Conservation (phyloP, 1,139 yeast species). For the Nakaseomyces kungkrabaensis region DNA sequence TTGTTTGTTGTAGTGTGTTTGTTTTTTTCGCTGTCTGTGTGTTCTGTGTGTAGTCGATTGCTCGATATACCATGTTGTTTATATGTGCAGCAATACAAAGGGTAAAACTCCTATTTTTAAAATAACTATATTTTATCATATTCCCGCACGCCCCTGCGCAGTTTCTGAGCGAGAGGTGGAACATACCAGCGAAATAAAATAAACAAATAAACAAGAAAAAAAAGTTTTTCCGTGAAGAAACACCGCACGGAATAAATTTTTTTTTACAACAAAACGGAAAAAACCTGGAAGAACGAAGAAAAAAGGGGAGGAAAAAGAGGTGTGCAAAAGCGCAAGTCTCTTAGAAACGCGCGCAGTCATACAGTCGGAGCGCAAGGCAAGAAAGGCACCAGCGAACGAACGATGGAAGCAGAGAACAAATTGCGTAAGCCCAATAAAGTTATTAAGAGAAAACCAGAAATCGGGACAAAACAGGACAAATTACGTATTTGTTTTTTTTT, state of each 20-base stretch:
- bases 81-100: too few species aligned
- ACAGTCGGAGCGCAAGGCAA: too few species aligned
- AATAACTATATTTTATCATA: background rate
- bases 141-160: background rate
- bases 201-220: background rate
- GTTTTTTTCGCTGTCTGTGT: background rate
- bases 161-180: background rate
- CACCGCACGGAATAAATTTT: background rate
- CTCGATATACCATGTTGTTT: too few species aligned
- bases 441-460: background rate
- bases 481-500: background rate
- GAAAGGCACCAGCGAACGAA: too few species aligned
- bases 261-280: too few species aligned
- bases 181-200: background rate
- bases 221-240: background rate
- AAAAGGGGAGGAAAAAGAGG: background rate
- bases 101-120: too few species aligned
- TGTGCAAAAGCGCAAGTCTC: too few species aligned
- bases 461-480: background rate
- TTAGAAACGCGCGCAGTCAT: too few species aligned
- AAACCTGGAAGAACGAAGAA: background rate
- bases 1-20: background rate
- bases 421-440: background rate
- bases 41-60: too few species aligned
- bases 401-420: background rate